phyloP scores from a whole-genome alignment of 1,284 basidiomycete genomes.

The Serendipita sp. region DNA sequence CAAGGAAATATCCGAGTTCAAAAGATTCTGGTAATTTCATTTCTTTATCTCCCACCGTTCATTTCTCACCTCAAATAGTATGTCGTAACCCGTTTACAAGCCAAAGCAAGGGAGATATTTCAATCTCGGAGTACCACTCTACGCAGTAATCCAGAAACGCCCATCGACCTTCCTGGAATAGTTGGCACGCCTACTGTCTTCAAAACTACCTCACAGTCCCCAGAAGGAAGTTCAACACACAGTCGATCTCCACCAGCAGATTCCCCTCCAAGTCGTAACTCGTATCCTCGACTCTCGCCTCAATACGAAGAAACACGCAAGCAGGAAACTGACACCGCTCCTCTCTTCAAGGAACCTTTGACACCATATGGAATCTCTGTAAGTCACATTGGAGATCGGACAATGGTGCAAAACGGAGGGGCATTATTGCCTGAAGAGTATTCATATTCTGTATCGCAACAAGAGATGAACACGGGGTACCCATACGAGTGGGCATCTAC shows the following conservation, averaged over 20 bases:
- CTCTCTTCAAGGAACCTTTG: too few species aligned
- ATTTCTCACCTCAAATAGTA: neutral
- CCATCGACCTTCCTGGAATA: neutral
- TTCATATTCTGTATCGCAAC: neutral
- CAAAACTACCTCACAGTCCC: neutral
- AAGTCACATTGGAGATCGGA: too few species aligned
- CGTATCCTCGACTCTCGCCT: neutral
- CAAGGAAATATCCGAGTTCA: neutral
- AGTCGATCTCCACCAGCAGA: neutral
- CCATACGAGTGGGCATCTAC: neutral
- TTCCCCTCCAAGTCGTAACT: neutral
- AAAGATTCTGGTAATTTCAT: neutral
- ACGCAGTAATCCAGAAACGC: neutral
- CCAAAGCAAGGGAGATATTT: neutral
- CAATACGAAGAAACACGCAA: neutral
- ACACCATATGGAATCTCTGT: too few species aligned
- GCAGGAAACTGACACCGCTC: neutral
- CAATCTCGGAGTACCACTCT: neutral
- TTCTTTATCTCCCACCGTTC: neutral
- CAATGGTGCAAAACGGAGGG: neutral
- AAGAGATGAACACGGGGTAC: neutral
- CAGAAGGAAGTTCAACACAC: neutral
- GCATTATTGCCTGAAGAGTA: neutral
- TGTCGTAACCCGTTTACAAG: neutral
- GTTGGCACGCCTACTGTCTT: neutral